These are phyloP conservation scores for Syzygium syzygioides DNA, from an alignment of 441 rosid genomes.

Conservation along the genomic window DNA sequence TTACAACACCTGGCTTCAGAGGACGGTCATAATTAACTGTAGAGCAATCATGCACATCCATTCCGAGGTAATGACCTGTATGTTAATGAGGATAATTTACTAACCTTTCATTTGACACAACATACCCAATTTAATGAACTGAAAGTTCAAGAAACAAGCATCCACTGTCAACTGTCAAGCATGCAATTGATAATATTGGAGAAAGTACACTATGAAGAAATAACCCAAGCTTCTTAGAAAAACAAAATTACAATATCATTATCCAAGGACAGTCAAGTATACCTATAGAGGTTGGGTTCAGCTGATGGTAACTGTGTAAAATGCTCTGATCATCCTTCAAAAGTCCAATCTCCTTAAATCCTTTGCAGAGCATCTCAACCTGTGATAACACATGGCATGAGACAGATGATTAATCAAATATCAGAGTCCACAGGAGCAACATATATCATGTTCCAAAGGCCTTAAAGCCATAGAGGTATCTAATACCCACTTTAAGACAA, in stretches of 20 bases:
- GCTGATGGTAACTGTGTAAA: slow-evolving; percentile 36
- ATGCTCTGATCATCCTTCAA: slow-evolving; percentile 36
- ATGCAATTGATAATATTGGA: neutral
- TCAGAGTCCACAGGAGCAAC: neutral
- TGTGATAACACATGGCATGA: slow-evolving; percentile 22
- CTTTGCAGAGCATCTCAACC: slow-evolving; percentile 70
- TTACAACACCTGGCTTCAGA: slow-evolving; percentile 88
- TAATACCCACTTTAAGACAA: neutral
- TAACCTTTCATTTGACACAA: neutral
- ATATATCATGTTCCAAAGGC: neutral
- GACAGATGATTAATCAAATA: neutral
- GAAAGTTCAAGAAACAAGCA: neutral
- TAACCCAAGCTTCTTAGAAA: neutral
- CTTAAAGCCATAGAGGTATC: neutral
- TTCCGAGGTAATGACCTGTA: slow-evolving; percentile 95
- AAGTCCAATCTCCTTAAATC: slow-evolving; percentile 77
- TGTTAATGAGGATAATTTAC: neutral
- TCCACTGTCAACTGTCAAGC: neutral
- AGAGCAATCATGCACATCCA: slow-evolving; percentile 98
- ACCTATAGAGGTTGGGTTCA: slow-evolving; percentile 98
- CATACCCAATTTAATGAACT: neutral
- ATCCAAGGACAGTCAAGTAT: slow-evolving; percentile 5
- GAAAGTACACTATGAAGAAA: neutral
- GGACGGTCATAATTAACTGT: slow-evolving; percentile 60
- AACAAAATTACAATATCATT: neutral